Evolutionary conservation across 192 early-diverging fungal genomes (phyloP), one percentile per base, ranked within the genome.

Genomic region (Linnemannia hyalina): DNA sequence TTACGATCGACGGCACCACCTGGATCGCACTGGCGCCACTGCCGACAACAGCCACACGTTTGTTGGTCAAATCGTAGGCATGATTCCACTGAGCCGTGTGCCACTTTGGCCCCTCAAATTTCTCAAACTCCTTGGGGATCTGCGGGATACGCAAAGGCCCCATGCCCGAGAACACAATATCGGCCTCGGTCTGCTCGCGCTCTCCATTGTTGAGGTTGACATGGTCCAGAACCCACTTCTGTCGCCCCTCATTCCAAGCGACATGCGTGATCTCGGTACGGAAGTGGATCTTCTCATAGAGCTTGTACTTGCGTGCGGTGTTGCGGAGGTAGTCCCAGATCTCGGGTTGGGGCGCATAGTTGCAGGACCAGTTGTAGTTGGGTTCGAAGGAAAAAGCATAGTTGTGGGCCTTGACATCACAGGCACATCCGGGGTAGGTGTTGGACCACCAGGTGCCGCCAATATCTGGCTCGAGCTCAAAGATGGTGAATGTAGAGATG

Each of bases 361-460:
- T 46, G 18, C 77, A 35, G 6, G 73, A 74, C 90, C 90, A 91
- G n/a, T 86, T 80, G 85, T 72, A 88, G 44, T 90, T 90, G 49
- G 80, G 73, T 29, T 83, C 88, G 57, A 90, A 90, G 35, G 82
- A 82, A 32, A 83, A 82, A 10, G 85, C 83, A 68, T 90, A 90
- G 41, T 89, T 78, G 77, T 88, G 88, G 22, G 80, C 74, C 36
- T 76, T 75, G 29, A 90, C 78, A 83, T 90, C 90, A 40, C 90
- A 90, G 16, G 88, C 90, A 20, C 82, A 87, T 0, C 89, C 89
- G 15, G 88, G 88, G 52, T 89, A 90, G 2, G 82, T 88, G 79
- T 87, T 89, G 40, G 87, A 72, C 42, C 80, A 83, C 92, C 92
- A 93, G 32, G 91, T 92, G 40, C 91, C 92, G 1, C 92, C 92